Evolutionary conservation across 371 early-diverging fungal species (phyloP).

Genomic region (Dinochytrium kinnereticum): DNA sequence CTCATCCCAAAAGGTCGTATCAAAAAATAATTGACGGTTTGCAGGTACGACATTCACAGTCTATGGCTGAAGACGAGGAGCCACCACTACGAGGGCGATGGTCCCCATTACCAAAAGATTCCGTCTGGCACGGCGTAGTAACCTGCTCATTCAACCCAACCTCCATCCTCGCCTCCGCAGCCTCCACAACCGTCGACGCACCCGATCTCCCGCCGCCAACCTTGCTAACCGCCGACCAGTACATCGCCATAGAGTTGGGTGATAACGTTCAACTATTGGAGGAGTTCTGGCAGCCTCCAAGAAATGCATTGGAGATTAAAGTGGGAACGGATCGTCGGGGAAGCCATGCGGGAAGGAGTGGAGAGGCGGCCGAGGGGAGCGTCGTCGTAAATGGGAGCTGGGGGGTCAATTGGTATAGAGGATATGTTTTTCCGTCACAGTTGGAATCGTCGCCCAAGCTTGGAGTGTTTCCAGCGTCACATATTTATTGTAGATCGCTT

Average conservation of each 20-base stretch:
- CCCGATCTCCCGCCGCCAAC: background rate
- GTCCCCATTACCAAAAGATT: constrained; percentile 29
- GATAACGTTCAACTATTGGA: constrained; percentile 40
- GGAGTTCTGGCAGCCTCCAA: constrained; percentile 18
- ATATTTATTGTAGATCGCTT: constrained; percentile 47
- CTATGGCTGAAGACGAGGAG: background rate
- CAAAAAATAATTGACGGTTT: no score
- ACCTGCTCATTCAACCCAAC: constrained; percentile 22
- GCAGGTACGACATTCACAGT: no score
- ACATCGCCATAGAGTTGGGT: constrained; percentile 35
- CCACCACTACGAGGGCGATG: constrained; percentile 14
- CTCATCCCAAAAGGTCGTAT: background rate
- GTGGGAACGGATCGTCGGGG: background rate
- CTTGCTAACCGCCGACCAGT: background rate
- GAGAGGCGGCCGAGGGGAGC: background rate
- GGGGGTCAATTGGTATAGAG: constrained; percentile 61
- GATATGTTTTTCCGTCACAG: constrained; percentile 61
- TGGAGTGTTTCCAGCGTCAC: constrained; percentile 67
- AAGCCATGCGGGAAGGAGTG: background rate
- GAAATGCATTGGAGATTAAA: background rate
- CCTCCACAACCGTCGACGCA: background rate
- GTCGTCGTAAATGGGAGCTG: background rate
- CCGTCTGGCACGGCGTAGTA: constrained; percentile 27
- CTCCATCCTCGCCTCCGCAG: background rate
- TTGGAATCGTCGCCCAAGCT: constrained; percentile 48